phyloP scores from a whole-genome alignment of 2,329 filamentous ascomycete species.

The Scleromitrula shiraiana region DNA sequence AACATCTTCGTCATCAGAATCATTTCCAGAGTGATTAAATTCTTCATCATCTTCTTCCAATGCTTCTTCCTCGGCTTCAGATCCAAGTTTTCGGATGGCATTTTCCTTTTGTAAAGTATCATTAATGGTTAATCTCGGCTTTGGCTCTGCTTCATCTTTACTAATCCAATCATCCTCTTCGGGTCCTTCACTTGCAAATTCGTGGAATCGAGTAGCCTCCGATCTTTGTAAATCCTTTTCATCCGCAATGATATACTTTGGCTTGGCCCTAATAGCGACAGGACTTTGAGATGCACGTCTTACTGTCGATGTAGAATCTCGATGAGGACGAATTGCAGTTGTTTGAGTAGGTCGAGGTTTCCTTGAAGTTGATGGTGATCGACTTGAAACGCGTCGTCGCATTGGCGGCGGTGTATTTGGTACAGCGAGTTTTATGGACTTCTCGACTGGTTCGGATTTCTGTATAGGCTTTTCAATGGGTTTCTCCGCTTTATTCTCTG shows the following conservation, averaged over 20 bases:
- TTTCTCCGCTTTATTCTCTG: constrained; percentile 27
- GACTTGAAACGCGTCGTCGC: constrained; percentile 13
- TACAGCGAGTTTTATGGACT: neutral
- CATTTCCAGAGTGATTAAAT: constrained; percentile 34
- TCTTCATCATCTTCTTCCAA: constrained; percentile 61
- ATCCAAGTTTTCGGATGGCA: constrained; percentile 72
- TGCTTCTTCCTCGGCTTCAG: constrained; percentile 88
- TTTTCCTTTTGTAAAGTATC: constrained; percentile 90
- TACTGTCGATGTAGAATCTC: constrained; percentile 21
- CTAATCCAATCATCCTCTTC: constrained; percentile 87
- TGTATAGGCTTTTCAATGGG: neutral
- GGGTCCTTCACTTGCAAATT: constrained; percentile 77
- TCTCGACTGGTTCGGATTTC: constrained; percentile 10
- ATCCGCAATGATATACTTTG: constrained; percentile 28
- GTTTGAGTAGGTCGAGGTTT: constrained; percentile 20
- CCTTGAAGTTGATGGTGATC: constrained; percentile 25
- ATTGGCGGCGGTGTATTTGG: constrained; percentile 15
- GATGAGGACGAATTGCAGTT: constrained; percentile 13
- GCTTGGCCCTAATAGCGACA: constrained; percentile 30
- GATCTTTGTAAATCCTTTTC: constrained; percentile 25
- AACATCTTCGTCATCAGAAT: constrained; percentile 38
- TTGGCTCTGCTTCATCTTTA: constrained; percentile 47
- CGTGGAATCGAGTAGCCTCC: constrained; percentile 67
- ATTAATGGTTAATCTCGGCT: constrained; percentile 71
- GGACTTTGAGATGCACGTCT: constrained; percentile 35